These are phyloP conservation scores for Zymoseptoria pseudotritici DNA, from an alignment of 2,329 filamentous ascomycete species.

Conservation along the genomic window DNA sequence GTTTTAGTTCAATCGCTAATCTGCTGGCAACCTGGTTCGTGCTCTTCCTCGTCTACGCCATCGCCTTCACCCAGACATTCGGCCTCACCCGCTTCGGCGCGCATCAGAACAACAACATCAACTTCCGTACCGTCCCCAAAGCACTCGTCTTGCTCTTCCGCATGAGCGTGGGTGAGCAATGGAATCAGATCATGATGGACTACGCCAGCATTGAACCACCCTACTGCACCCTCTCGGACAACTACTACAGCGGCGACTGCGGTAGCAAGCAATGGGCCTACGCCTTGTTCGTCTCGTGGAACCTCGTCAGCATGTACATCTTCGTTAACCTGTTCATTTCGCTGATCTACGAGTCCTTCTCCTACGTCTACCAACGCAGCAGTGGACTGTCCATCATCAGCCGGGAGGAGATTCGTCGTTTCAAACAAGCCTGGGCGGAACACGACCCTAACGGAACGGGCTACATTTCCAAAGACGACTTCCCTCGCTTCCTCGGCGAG, in stretches of 20 bases:
- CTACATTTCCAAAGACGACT: conserved; percentile 82
- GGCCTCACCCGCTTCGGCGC: conserved; percentile 81
- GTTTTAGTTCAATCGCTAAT: conserved; percentile 82
- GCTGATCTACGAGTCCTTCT: conserved; percentile 98
- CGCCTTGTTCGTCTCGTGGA: conserved; percentile 89
- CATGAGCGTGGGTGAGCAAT: conserved; percentile 89
- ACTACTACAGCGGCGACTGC: conserved; percentile 85
- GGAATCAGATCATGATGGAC: conserved; percentile 97
- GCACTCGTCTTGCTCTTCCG: conserved; percentile 88
- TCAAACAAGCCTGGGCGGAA: conserved; percentile 97
- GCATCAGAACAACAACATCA: conserved; percentile 69
- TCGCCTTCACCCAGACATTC: conserved; percentile 92
- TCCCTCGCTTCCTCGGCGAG: conserved; percentile 80
- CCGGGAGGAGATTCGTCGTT: conserved; percentile 86
- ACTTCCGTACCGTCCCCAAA: conserved; percentile 90
- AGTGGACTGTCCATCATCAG: conserved; percentile 87
- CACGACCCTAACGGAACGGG: conserved; percentile 88
- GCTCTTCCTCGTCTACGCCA: conserved; percentile 91
- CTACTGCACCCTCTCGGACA: conserved; percentile 63
- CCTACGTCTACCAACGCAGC: conserved; percentile 95
- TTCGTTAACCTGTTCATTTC: conserved; percentile 98
- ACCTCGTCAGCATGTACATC: conserved; percentile 99
- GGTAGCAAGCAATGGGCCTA: conserved; percentile 85
- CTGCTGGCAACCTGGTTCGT: conserved; percentile 95
- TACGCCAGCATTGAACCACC: conserved; percentile 74